Percentiles rank a stretch among this genome's conserved stretches.
Evolutionary conservation across 1,139 yeast genomes (phyloP).

Genomic region (Debaryomyces sp.): DNA sequence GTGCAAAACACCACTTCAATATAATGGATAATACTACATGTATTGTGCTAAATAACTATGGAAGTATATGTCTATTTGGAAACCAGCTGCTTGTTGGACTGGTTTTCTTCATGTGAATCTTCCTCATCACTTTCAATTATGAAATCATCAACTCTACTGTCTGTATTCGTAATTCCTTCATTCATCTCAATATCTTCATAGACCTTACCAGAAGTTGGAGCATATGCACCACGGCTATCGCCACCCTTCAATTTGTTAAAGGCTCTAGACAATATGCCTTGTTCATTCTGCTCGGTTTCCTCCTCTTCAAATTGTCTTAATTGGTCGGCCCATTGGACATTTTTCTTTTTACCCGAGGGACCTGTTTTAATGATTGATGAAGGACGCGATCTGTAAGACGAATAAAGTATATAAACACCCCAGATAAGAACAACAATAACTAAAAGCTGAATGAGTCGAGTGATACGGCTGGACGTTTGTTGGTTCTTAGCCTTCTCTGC

Average conservation of each 20-base stretch:
- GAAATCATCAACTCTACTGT: constrained; percentile 22
- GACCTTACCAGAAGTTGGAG: constrained; percentile 27
- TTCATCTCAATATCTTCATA: constrained; percentile 45
- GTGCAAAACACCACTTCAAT: constrained; percentile 2
- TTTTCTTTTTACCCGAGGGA: constrained; percentile 46
- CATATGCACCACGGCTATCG: constrained; percentile 30
- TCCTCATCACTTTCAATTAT: constrained; percentile 55
- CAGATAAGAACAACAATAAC: constrained; percentile 46
- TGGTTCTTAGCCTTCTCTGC: constrained; percentile 12
- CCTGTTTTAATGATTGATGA: constrained; percentile 46
- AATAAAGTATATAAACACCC: constrained; percentile 45
- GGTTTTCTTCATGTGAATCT: constrained; percentile 10
- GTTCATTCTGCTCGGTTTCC: constrained; percentile 18
- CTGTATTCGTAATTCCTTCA: constrained; percentile 20
- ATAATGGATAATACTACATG: background rate
- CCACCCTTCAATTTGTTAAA: constrained; percentile 40
- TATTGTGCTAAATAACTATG: background rate
- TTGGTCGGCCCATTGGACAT: constrained; percentile 64
- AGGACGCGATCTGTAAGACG: constrained; percentile 43
- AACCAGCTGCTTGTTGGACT: background rate
- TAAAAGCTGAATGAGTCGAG: constrained; percentile 44
- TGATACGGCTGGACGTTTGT: constrained; percentile 30
- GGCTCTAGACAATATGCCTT: constrained; percentile 42
- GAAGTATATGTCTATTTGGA: background rate
- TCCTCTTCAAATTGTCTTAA: constrained; percentile 40